Evolutionary conservation across 805 yeast species (phyloP).

Genomic region (Debaryomyces tyrocola): DNA sequence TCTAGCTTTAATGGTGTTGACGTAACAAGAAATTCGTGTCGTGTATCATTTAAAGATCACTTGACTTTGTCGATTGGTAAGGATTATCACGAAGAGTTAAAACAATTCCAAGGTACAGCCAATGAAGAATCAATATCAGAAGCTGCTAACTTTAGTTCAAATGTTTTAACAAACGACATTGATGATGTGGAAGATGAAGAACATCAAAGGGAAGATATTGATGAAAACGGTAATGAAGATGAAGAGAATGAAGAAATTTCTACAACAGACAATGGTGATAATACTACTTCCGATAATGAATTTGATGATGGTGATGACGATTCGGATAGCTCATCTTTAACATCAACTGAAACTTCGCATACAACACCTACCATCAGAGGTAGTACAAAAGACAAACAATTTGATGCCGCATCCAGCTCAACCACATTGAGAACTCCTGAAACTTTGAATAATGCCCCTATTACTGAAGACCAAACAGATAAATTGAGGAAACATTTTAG

Average conservation of each 20-base stretch:
- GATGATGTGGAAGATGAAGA: conserved; percentile 33
- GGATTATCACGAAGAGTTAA: conserved; percentile 35
- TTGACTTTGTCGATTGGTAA: conserved; percentile 50
- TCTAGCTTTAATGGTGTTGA: conserved; percentile 71
- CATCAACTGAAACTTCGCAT: conserved; percentile 16
- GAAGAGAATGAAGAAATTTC: conserved; percentile 21
- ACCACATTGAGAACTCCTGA: conserved; percentile 17
- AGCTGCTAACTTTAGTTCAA: conserved; percentile 15
- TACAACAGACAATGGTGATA: conserved; percentile 8
- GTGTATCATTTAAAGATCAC: conserved; percentile 62
- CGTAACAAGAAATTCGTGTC: conserved; percentile 72
- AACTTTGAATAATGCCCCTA: conserved; percentile 37
- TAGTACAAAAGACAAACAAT: not conserved
- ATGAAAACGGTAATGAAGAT: conserved; percentile 32
- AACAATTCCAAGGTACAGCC: conserved; percentile 30
- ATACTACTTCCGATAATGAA: conserved; percentile 2
- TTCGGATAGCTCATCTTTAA: conserved; percentile 18
- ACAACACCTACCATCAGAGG: not conserved
- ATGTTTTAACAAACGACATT: conserved; percentile 26
- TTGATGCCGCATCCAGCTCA: conserved; percentile 7
- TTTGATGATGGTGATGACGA: conserved; percentile 16
- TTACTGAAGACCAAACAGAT: conserved; percentile 37
- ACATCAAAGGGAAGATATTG: conserved; percentile 39
- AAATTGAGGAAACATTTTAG: conserved; percentile 36
- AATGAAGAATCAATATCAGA: conserved; percentile 15